Evolutionary conservation across 1,284 basidiomycete genomes (phyloP), one percentile per base, ranked within the genome.

Genomic region (Mrakiaceae sp.): DNA sequence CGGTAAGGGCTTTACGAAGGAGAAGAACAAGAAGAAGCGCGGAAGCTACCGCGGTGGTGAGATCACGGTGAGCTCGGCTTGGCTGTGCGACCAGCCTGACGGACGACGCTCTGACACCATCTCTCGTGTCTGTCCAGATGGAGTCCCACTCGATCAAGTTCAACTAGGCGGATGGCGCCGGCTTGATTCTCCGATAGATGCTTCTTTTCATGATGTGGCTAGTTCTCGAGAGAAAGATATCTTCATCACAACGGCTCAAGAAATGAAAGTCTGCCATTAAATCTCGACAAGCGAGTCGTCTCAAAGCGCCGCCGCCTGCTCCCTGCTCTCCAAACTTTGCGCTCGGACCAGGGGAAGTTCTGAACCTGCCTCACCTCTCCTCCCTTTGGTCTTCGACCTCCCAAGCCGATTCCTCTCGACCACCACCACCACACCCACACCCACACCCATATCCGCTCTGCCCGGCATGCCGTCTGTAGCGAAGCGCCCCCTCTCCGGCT

Each of bases 11-110:
- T 98, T 98, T 81, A 84, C 92, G 63, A 98, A 98, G 78, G 95
- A 97, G 80, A 98, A 98, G 80, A 98, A 97, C 80, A 98, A 98
- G 84, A 98, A 98, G 80, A 98, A 98, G 79, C 81, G 88, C 70
- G 95, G 93, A 3, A 90, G 87, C 69, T 95, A 96, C 76, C 83
- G 83, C 59, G 92, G 92, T 16, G 92, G 92, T 48, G 88, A 91
- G 71, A 96, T 96, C 68, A 93, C 90, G 48, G 87, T 91, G 72
- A 74, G 83, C 78, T 52, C 47, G 48, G 67, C 9, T 42, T 66
- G 56, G 42, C 42, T 58, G 27, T 46, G 58, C 40, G 8, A 14
- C 16, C 27, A 5, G 10, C 57, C 60, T 11, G 64, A 56, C 44
- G 62, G 4, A 44, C 49, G 52, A 16, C 4, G n/a, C 10, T 39